Base-by-base conservation (phyloP, 2,329 filamentous ascomycete species). In the Bipolaris gigantea region DNA sequence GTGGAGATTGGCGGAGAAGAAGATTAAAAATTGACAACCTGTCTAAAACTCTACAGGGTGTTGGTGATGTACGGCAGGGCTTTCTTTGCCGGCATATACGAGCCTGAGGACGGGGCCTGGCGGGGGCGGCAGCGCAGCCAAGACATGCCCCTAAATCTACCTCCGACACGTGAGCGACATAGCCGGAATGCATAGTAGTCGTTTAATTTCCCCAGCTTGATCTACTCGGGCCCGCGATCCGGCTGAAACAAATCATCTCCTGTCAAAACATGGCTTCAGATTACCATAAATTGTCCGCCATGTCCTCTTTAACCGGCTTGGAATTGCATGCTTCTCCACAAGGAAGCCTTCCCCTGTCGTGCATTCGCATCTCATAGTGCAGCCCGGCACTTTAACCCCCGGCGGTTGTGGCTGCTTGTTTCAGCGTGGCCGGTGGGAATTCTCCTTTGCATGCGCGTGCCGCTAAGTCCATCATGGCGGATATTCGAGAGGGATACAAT, bases 221-320 rank as follows among this genome's bases (percentile, higher is more conserved):
- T 56, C 44, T 46, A 43, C 49, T 48, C 47, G 41, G 48, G 54
- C 23, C 35, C 19, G 30, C 42, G 40, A 42, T 40, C 50, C 49
- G 50, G 56, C 43, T 57, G 60, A 57, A 63, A 61, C 56, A 38
- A 21, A 38, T 18, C 13, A 11, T 25, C 36, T 41, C 49, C 42
- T 41, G 43, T 54, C 34, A 38, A 60, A 56, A 58, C 56, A 55
- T 43, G 57, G 41, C 30, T 50, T 16, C 42, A 58, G 39, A 62
- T 58, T 60, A 46, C 42, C 15, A 48, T 50, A 59, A 43, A 63
- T 58, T 62, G 48, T 44, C 57, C 43, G 39, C 45, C 23, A 34
- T 45, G 18, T 40, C 25, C 44, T 27, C 45, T 48, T 62, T 62
- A 58, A 35, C 59, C 57, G 61, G 48, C 43, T 40, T 53, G 48